These are phyloP conservation scores for Martensiomyces pterosporus DNA, from an alignment of 192 early-diverging fungal species.

Conservation along the genomic window DNA sequence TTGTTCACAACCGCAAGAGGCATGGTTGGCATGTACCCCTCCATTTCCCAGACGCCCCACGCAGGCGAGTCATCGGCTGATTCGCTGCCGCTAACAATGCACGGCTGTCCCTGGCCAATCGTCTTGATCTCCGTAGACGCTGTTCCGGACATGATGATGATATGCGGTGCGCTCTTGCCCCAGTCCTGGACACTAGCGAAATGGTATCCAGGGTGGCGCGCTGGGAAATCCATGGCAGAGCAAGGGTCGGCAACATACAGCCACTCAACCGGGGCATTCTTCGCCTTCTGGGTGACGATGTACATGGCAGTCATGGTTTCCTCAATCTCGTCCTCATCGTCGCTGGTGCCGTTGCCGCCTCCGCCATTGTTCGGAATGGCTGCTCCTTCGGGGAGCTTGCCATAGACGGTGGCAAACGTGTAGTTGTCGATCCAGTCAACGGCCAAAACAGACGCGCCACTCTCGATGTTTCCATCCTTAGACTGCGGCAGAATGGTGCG, in stretches of 20 bases:
- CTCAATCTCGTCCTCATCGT: conserved; percentile 21
- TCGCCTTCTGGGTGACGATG: conserved; percentile 54
- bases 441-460: conserved; percentile 52
- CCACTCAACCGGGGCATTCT: conserved; percentile 47
- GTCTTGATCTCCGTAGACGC: conserved; percentile 36
- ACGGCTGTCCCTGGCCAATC: conserved; percentile 17
- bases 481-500: conserved; percentile 50
- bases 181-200: conserved; percentile 57
- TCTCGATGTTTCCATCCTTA: conserved; percentile 18
- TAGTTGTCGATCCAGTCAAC: conserved; percentile 75
- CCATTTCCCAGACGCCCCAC: conserved; percentile 70
- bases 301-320: conserved; percentile 52
- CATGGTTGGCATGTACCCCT: conserved; percentile 54
- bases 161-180: conserved; percentile 46
- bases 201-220: conserved; percentile 55
- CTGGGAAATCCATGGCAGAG: conserved; percentile 49
- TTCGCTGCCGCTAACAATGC: conserved; percentile 3
- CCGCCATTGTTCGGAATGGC: conserved; percentile 24
- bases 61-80: conserved; percentile 28
- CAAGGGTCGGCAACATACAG: conserved; percentile 55
- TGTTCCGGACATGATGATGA: conserved; percentile 32
- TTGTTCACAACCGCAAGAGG: conserved; percentile 53
- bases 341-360: conserved; percentile 17
- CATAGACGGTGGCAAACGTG: conserved; percentile 67
- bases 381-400: conserved; percentile 27